Evolutionary conservation across 2,329 filamentous ascomycete species (phyloP).

Genomic region (Colletotrichum tropicale): DNA sequence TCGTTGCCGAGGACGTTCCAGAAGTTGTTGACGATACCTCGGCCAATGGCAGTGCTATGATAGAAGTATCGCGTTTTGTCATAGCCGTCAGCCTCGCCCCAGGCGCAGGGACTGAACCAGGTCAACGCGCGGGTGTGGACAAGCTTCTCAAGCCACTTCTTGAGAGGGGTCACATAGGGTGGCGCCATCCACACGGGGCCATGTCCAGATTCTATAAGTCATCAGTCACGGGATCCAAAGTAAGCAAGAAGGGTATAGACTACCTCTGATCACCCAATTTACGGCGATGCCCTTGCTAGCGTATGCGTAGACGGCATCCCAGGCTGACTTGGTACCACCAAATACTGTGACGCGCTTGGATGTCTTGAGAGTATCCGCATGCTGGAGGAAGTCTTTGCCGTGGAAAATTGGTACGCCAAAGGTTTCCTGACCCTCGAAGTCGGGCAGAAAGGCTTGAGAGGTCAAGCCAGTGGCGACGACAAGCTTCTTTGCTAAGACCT

Average conservation of each 20-base stretch:
- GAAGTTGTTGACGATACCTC: slow-evolving; percentile 59
- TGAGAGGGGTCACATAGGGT: slow-evolving; percentile 69
- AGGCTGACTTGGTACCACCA: slow-evolving; percentile 68
- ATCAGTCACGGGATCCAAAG: not conserved
- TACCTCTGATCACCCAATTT: slow-evolving; percentile 63
- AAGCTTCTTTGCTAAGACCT: slow-evolving; percentile 48
- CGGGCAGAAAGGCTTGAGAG: slow-evolving; percentile 52
- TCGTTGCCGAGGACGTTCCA: slow-evolving; percentile 63
- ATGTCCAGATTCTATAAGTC: slow-evolving; percentile 46
- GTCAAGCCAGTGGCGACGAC: slow-evolving; percentile 62
- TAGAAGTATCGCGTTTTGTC: slow-evolving; percentile 57
- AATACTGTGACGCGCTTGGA: slow-evolving; percentile 58
- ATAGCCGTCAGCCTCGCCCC: slow-evolving; percentile 68
- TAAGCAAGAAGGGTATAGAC: slow-evolving; percentile 3
- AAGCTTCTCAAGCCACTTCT: slow-evolving; percentile 71
- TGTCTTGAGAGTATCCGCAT: slow-evolving; percentile 43
- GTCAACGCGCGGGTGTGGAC: slow-evolving; percentile 70
- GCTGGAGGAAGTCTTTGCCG: slow-evolving; percentile 46
- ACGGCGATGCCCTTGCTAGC: slow-evolving; percentile 59
- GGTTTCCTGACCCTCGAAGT: slow-evolving; percentile 47
- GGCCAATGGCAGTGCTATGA: slow-evolving; percentile 62
- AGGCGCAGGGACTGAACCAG: slow-evolving; percentile 78
- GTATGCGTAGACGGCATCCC: slow-evolving; percentile 68
- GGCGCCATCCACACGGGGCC: slow-evolving; percentile 65
- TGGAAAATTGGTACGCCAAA: slow-evolving; percentile 57